These are phyloP conservation scores for Talaromyces amestolkiae DNA, from an alignment of 2,329 filamentous ascomycete species.

Conservation along the genomic window DNA sequence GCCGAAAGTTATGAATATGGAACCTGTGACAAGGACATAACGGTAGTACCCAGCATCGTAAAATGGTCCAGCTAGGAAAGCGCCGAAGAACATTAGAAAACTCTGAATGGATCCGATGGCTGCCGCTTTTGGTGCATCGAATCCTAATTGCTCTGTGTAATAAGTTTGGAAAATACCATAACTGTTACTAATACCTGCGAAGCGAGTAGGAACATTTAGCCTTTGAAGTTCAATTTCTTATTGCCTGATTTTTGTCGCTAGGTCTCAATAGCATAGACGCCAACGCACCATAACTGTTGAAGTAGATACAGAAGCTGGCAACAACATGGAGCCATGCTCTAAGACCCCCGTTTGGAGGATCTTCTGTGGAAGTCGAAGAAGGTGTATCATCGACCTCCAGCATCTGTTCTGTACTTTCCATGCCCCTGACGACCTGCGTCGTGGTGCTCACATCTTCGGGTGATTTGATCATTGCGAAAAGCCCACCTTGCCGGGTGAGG, in stretches of 20 bases:
- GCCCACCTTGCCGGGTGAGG: neutral
- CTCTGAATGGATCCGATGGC: slow-evolving; percentile 42
- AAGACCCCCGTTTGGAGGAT: slow-evolving; percentile 23
- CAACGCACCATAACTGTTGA: slow-evolving; percentile 22
- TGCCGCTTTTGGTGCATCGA: slow-evolving; percentile 30
- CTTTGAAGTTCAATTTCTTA: neutral
- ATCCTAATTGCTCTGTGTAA: slow-evolving; percentile 23
- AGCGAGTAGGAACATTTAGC: neutral
- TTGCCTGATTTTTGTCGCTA: neutral
- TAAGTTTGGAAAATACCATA: slow-evolving; percentile 29
- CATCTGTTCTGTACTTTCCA: neutral
- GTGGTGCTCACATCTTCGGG: neutral
- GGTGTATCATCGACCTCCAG: neutral
- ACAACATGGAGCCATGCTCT: slow-evolving; percentile 24
- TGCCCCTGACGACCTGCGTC: neutral
- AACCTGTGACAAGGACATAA: slow-evolving; percentile 38
- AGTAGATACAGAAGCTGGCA: slow-evolving; percentile 24
- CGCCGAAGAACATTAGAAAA: slow-evolving; percentile 45
- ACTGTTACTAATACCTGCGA: slow-evolving; percentile 22
- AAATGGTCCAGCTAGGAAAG: slow-evolving; percentile 44
- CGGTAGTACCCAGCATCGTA: slow-evolving; percentile 47
- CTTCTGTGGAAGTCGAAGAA: neutral
- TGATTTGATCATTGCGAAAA: neutral
- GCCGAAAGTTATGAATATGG: slow-evolving; percentile 41
- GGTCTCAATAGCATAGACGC: neutral